Percentiles rank a stretch among this genome's conserved stretches.
phyloP scores from a whole-genome alignment of 371 early-diverging fungal species.

The Mortierella sp. region DNA sequence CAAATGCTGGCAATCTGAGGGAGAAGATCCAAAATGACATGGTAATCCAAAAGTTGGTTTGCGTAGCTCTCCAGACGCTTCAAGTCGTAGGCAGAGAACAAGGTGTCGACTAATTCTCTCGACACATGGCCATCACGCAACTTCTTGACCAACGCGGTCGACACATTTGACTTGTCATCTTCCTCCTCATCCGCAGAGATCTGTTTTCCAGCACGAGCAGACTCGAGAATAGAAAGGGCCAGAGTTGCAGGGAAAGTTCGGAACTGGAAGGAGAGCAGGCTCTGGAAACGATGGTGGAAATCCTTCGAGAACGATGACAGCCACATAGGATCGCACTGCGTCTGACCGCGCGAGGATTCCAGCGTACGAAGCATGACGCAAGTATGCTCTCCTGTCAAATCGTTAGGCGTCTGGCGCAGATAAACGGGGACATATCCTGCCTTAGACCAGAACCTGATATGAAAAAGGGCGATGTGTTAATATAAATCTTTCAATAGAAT shows the following conservation, averaged over 20 bases:
- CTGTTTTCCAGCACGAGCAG: conserved; percentile 63
- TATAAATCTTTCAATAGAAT: not conserved
- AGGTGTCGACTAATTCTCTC: conserved; percentile 64
- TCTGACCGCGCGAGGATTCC: conserved; percentile 60
- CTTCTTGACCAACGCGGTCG: conserved; percentile 21
- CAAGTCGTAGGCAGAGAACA: conserved; percentile 89
- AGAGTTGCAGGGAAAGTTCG: conserved; percentile 84
- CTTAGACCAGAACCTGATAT: conserved; percentile 92
- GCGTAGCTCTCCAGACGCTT: conserved; percentile 95
- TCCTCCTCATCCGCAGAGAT: conserved; percentile 21
- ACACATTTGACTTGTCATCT: conserved; percentile 22
- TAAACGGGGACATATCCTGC: conserved; percentile 94
- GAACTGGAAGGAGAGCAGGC: conserved; percentile 90
- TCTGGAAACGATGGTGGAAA: conserved; percentile 90
- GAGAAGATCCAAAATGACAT: conserved; percentile 93
- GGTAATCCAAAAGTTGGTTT: conserved; percentile 95
- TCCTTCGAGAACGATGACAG: conserved; percentile 85
- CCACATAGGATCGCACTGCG: conserved; percentile 72
- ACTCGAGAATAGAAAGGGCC: conserved; percentile 86
- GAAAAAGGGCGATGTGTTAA: too few relatives aligned
- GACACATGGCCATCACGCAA: conserved; percentile 53
- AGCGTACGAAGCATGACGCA: conserved; percentile 94
- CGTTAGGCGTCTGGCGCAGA: conserved; percentile 96
- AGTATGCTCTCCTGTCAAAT: conserved; percentile 98
- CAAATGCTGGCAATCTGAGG: conserved; percentile 85